Evolutionary conservation across 768 basidiomycete species (phyloP).

Genomic region (Lanmaoa rubissima): DNA sequence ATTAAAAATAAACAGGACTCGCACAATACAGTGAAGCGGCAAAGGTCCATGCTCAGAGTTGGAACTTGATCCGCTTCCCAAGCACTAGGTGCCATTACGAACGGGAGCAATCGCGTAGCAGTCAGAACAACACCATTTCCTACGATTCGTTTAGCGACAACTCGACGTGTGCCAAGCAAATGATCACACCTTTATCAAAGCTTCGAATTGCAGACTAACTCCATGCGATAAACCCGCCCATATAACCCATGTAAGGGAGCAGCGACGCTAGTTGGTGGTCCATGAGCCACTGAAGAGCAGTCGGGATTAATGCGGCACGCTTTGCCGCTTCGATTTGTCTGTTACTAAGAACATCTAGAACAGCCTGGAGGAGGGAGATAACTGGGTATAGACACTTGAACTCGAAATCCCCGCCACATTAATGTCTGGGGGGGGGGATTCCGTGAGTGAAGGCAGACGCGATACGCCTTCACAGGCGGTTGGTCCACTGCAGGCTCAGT

Average conservation of each 20-base stretch:
- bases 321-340: constrained; percentile 66
- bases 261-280: constrained; percentile 58
- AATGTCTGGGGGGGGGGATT: constrained; percentile 72
- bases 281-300: constrained; percentile 67
- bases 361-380: constrained; percentile 79
- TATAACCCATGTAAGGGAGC: constrained; percentile 66
- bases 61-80: constrained; percentile 51
- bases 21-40: background rate
- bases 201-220: constrained; percentile 67
- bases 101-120: constrained; percentile 79
- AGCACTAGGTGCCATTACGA: constrained; percentile 70
- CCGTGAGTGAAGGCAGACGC: constrained; percentile 65
- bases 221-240: constrained; percentile 78
- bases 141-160: constrained; percentile 25
- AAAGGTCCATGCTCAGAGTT: constrained; percentile 34
- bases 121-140: constrained; percentile 79
- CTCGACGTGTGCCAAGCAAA: constrained; percentile 1
- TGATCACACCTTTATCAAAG: constrained; percentile 60
- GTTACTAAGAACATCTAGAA: constrained; percentile 62
- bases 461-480: constrained; percentile 29
- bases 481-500: background rate
- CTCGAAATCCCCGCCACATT: constrained; percentile 79
- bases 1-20: background rate
- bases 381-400: constrained; percentile 58
- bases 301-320: constrained; percentile 70